These are phyloP conservation scores for Aspergillus hancockii DNA, from an alignment of 495 filamentous ascomycete species.

Conservation along the genomic window DNA sequence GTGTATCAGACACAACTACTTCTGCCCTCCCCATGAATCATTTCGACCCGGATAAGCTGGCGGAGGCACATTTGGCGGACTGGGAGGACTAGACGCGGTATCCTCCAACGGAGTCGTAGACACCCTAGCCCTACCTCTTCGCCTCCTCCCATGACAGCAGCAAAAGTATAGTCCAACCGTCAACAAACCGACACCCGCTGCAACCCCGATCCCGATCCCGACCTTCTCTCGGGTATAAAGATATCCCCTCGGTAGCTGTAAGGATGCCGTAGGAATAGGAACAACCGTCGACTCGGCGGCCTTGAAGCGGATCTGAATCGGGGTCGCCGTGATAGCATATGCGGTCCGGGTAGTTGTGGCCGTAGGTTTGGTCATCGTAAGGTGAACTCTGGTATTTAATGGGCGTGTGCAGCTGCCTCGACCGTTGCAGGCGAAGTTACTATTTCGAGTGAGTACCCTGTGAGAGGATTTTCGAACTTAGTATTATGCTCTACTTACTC, in stretches of 20 bases:
- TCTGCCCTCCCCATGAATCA: background rate
- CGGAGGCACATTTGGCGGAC: background rate
- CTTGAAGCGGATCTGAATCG: constrained; percentile 19
- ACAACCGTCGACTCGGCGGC: constrained; percentile 15
- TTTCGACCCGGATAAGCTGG: background rate
- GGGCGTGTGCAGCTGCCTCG: constrained; percentile 12
- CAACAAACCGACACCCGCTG: background rate
- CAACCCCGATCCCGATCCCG: background rate
- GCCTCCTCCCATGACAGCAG: background rate
- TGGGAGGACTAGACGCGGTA: background rate
- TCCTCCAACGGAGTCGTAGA: background rate
- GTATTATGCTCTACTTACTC: constrained; percentile 7
- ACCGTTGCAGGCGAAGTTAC: constrained; percentile 12
- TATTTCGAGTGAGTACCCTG: background rate
- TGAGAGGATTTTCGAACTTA: too few species aligned
- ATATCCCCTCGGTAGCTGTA: background rate
- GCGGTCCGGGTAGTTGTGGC: constrained; percentile 6
- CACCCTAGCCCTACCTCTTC: background rate
- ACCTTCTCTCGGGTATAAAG: background rate
- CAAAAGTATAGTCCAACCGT: background rate
- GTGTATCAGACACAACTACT: too few species aligned
- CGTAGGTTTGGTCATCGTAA: constrained; percentile 12
- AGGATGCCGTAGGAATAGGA: constrained; percentile 11
- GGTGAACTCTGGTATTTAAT: constrained; percentile 10
- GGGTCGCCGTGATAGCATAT: constrained; percentile 14